Percentiles rank a stretch among this genome's conserved stretches.
phyloP scores from a whole-genome alignment of 768 basidiomycete genomes.

The Xerocomus spinulosus region DNA sequence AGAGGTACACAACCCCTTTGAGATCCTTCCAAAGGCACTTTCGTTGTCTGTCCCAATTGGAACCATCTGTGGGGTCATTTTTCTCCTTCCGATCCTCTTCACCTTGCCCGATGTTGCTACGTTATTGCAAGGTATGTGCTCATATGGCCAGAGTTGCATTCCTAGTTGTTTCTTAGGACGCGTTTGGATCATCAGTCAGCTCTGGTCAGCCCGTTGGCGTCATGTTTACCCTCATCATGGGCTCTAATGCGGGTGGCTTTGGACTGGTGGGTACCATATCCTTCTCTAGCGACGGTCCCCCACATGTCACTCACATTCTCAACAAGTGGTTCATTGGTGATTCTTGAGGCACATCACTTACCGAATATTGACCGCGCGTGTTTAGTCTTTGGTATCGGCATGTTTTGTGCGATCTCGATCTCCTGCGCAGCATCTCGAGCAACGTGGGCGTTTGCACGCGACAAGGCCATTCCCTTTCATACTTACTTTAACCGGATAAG shows the following conservation, averaged over 20 bases:
- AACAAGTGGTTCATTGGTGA: constrained; percentile 40
- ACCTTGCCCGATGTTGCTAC: constrained; percentile 56
- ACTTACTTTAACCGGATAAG: constrained; percentile 44
- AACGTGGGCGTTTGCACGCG: constrained; percentile 69
- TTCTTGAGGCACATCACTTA: constrained; percentile 4
- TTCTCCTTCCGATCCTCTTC: constrained; percentile 59
- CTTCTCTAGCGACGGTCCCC: constrained; percentile 1
- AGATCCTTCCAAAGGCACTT: constrained; percentile 53
- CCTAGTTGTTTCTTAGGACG: constrained; percentile 2
- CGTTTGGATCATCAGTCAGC: constrained; percentile 35
- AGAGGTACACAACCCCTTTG: constrained; percentile 56
- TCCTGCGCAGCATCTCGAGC: constrained; percentile 63
- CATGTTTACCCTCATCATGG: constrained; percentile 60
- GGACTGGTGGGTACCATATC: constrained; percentile 42
- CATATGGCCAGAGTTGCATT: neutral
- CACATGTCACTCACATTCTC: neutral
- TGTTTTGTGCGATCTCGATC: constrained; percentile 65
- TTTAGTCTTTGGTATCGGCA: constrained; percentile 48
- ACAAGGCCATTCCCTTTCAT: constrained; percentile 58
- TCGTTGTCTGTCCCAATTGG: constrained; percentile 52
- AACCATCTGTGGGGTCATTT: constrained; percentile 46
- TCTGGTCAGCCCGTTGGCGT: constrained; percentile 62
- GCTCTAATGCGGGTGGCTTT: constrained; percentile 57
- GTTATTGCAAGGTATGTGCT: constrained; percentile 45
- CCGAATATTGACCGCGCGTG: neutral